Evolutionary conservation across 768 basidiomycete genomes (phyloP).

Genomic region (Lactifluus subvellereus): DNA sequence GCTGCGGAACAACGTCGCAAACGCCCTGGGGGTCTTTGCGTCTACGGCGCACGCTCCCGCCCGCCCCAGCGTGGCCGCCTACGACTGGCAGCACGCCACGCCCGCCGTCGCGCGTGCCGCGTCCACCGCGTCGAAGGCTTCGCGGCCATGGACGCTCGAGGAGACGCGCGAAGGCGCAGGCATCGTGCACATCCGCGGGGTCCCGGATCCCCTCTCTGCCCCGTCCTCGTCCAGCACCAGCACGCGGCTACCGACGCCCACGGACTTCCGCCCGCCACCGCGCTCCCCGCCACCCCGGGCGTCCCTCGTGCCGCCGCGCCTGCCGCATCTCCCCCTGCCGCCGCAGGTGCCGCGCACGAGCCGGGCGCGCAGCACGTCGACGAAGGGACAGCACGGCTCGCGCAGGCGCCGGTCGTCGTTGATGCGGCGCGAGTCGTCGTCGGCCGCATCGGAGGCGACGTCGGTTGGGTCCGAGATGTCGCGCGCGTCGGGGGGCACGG

Average conservation of each 20-base stretch:
- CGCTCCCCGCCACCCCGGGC: not conserved
- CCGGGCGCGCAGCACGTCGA: not conserved
- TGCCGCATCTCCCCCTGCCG: not conserved
- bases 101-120: not conserved
- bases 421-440: slow-evolving; percentile 6
- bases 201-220: not conserved
- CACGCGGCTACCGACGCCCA: not conserved
- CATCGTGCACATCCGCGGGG: slow-evolving; percentile 35
- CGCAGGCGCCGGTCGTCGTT: not conserved
- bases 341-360: slow-evolving; percentile 5
- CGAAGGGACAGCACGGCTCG: slow-evolving; percentile 4
- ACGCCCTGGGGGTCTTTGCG: slow-evolving; percentile 15
- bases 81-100: not conserved
- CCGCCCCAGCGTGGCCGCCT: not conserved
- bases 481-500: slow-evolving; percentile 3
- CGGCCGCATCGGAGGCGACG: slow-evolving; percentile 8
- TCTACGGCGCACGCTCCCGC: not conserved
- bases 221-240: not conserved
- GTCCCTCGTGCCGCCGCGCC: slow-evolving; percentile 9
- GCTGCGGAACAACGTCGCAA: slow-evolving; percentile 19
- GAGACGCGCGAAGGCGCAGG: slow-evolving; percentile 37
- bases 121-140: slow-evolving; percentile 15
- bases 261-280: not conserved
- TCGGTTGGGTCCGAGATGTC: slow-evolving; percentile 25
- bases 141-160: slow-evolving; percentile 37